These are phyloP conservation scores for Apophysomyces trapeziformis DNA, from an alignment of 371 early-diverging fungal genomes.

Conservation along the genomic window DNA sequence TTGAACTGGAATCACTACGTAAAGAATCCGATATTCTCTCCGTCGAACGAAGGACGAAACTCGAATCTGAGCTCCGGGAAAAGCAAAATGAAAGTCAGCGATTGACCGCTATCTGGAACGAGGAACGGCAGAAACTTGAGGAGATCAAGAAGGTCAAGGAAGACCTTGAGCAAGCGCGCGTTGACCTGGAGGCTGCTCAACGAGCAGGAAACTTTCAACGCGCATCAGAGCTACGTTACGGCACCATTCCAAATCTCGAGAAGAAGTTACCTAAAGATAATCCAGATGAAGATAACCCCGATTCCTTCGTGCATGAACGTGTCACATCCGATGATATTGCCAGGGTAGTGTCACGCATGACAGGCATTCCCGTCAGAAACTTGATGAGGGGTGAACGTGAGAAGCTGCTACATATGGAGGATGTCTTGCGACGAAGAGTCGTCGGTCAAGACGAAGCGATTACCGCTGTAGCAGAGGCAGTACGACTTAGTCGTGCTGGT, in stretches of 20 bases:
- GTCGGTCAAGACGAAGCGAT: slow-evolving; percentile 88
- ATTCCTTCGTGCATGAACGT: slow-evolving; percentile 78
- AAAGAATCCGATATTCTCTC: slow-evolving; percentile 77
- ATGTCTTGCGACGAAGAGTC: slow-evolving; percentile 72
- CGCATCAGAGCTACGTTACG: slow-evolving; percentile 84
- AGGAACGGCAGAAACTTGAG: slow-evolving; percentile 74
- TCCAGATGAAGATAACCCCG: slow-evolving; percentile 55
- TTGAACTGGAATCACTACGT: slow-evolving; percentile 74
- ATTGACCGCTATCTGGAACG: slow-evolving; percentile 72
- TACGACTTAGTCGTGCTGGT: slow-evolving; percentile 74
- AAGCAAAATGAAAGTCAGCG: slow-evolving; percentile 68
- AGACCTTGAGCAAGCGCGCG: slow-evolving; percentile 77
- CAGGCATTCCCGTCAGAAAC: slow-evolving; percentile 88
- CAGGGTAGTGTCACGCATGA: slow-evolving; percentile 82
- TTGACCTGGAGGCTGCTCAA: slow-evolving; percentile 76
- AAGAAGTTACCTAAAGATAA: slow-evolving; percentile 66
- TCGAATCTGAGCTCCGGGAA: slow-evolving; percentile 66
- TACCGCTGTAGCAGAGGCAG: slow-evolving; percentile 79
- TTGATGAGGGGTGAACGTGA: slow-evolving; percentile 84
- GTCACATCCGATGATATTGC: slow-evolving; percentile 90
- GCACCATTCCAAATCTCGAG: slow-evolving; percentile 88
- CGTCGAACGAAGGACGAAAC: slow-evolving; percentile 69
- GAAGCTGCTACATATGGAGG: slow-evolving; percentile 79
- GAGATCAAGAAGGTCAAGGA: slow-evolving; percentile 73
- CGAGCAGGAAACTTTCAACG: slow-evolving; percentile 73